Conservation (phyloP, 164 flowering plant species). For the Cinnamomum micranthum region DNA sequence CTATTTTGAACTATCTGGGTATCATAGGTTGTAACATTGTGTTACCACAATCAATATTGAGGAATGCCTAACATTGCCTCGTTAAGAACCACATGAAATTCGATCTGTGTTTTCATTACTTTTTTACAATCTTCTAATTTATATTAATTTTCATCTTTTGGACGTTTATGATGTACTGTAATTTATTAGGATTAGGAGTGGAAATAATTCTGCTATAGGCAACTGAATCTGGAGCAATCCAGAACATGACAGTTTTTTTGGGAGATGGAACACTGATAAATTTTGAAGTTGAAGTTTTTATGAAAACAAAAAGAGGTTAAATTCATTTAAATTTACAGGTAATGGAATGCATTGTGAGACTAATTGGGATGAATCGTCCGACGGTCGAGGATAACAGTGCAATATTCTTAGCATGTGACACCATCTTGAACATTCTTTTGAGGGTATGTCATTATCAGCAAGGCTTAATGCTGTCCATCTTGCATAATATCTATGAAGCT, state of each 20-base stretch:
- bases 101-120: not conserved
- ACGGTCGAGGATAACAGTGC: constrained; percentile 40
- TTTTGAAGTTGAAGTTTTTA: not conserved
- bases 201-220: not conserved
- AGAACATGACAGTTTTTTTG: not conserved
- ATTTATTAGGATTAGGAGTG: not conserved
- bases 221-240: not conserved
- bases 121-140: not conserved
- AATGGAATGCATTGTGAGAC: constrained; percentile 52
- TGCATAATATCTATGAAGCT: not conserved
- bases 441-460: constrained; percentile 39
- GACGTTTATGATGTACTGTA: not conserved
- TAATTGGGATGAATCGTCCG: constrained; percentile 31
- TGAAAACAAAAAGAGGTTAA: not conserved
- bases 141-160: not conserved
- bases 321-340: constrained; percentile 42
- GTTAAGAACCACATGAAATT: not conserved
- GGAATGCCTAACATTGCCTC: not conserved
- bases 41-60: too few species aligned
- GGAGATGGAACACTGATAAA: not conserved
- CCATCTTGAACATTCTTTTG: constrained; percentile 68
- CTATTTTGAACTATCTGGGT: too few species aligned
- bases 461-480: not conserved
- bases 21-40: too few species aligned
- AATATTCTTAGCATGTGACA: constrained; percentile 85